Evolutionary conservation across 345 rosid species (phyloP).

Genomic region (Salix brachista): DNA sequence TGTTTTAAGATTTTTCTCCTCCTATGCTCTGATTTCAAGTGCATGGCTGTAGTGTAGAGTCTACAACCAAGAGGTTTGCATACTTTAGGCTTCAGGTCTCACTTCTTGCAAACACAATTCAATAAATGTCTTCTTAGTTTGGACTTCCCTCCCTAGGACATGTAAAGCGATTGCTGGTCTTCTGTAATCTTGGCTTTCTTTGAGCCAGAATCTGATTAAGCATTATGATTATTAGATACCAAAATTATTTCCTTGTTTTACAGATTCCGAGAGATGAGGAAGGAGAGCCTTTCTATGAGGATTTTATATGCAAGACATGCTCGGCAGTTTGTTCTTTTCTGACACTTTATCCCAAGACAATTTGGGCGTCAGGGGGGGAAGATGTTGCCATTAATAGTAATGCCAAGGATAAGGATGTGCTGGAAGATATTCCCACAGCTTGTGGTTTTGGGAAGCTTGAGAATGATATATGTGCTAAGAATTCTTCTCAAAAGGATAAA

Average conservation of each 20-base stretch:
- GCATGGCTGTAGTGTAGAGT: background rate
- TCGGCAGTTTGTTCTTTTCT: slow-evolving; percentile 67
- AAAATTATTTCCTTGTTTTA: background rate
- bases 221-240: background rate
- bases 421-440: slow-evolving; percentile 35
- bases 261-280: slow-evolving; percentile 88
- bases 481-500: slow-evolving; percentile 17
- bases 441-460: slow-evolving; percentile 39
- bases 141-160: background rate
- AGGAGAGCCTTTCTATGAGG: slow-evolving; percentile 83
- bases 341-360: slow-evolving; percentile 50
- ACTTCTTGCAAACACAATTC: background rate
- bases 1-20: background rate
- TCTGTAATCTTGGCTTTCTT: background rate
- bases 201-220: background rate
- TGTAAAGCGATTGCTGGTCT: background rate
- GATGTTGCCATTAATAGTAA: slow-evolving; percentile 21
- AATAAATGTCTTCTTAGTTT: background rate
- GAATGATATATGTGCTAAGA: slow-evolving; percentile 22
- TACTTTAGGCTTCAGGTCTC: background rate
- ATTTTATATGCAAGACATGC: slow-evolving; percentile 79
- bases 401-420: slow-evolving; percentile 48
- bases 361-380: slow-evolving; percentile 43
- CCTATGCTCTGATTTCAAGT: background rate
- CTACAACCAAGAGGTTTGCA: background rate